phyloP scores from a whole-genome alignment of 2,329 filamentous ascomycete species.

The Botrytis fragariae region DNA sequence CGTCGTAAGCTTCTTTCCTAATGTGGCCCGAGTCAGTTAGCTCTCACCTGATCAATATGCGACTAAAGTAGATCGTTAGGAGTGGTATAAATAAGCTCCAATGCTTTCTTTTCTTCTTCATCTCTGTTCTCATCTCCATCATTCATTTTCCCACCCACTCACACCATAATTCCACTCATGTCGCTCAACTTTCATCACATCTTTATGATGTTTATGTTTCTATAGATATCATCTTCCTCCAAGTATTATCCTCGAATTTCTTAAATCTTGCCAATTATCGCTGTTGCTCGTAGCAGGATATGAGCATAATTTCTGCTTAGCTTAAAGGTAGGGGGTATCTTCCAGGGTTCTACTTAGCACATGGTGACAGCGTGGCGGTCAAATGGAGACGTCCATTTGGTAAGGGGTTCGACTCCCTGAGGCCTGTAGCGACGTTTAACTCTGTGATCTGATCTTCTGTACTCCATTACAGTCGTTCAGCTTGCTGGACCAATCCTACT shows the following conservation, averaged over 20 bases:
- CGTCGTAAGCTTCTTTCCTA: not conserved
- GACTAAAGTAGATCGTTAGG: not conserved
- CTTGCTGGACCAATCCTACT: conserved; percentile 3
- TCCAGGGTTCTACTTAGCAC: not conserved
- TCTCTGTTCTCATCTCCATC: not conserved
- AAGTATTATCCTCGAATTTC: not conserved
- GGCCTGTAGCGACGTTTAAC: not conserved
- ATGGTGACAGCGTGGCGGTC: not conserved
- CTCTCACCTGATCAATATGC: not conserved
- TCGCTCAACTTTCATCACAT: not conserved
- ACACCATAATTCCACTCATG: not conserved
- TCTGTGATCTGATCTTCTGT: not conserved
- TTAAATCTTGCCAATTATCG: not conserved
- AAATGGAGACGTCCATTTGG: not conserved
- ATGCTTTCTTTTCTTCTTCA: not conserved
- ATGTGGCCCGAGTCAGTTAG: not conserved
- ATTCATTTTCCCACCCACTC: not conserved
- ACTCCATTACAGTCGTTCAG: not conserved
- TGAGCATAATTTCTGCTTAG: not conserved
- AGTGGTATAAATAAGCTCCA: not conserved
- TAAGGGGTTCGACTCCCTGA: not conserved
- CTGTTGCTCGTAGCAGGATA: not conserved
- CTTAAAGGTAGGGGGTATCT: not conserved
- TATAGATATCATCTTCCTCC: not conserved
- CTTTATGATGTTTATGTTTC: not conserved